A percentile compares a stretch with the other conserved stretches of the same genome.
Evolutionary conservation across 805 yeast species (phyloP).

Genomic region (Candida sonorensis): DNA sequence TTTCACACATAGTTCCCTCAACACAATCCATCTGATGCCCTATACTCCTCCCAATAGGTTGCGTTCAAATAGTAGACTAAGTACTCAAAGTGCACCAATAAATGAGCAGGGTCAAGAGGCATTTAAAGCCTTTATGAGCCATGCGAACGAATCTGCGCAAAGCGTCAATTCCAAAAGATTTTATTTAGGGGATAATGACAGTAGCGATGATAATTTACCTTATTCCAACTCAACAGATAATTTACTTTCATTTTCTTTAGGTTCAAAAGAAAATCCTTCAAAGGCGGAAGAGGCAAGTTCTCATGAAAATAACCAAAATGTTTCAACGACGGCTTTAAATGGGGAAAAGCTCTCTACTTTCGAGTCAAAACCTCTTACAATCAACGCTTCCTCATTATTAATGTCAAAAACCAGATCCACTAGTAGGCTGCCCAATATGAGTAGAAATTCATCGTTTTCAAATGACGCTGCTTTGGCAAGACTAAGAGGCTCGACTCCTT

Average conservation of each 20-base stretch:
- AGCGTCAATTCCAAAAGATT: conserved; percentile 6
- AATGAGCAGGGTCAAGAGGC: conserved; percentile 7
- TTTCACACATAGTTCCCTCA: no score
- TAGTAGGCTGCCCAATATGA: no score
- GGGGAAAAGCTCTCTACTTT: no score
- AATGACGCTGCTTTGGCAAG: neutral
- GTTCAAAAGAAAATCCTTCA: no score
- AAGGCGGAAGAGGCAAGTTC: no score
- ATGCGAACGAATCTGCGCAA: conserved; percentile 6
- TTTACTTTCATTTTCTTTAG: no score
- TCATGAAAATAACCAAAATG: no score
- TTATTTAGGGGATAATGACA: conserved; percentile 8
- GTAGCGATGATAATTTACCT: conserved; percentile 3
- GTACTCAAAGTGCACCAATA: neutral
- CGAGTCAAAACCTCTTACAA: no score
- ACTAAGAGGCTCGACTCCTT: neutral
- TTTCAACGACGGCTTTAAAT: no score
- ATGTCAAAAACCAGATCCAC: no score
- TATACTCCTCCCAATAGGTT: conserved; percentile 22
- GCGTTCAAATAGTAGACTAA: conserved; percentile 1
- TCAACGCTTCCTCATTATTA: no score
- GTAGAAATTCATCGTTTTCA: no score
- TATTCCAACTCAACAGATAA: neutral
- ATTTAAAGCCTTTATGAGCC: conserved; percentile 8
- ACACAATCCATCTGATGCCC: conserved; percentile 19